Percentiles rank a stretch among this genome's conserved stretches.
Evolutionary conservation across 75 land plant species (phyloP).

Genomic region (Pinus tabuliformis): DNA sequence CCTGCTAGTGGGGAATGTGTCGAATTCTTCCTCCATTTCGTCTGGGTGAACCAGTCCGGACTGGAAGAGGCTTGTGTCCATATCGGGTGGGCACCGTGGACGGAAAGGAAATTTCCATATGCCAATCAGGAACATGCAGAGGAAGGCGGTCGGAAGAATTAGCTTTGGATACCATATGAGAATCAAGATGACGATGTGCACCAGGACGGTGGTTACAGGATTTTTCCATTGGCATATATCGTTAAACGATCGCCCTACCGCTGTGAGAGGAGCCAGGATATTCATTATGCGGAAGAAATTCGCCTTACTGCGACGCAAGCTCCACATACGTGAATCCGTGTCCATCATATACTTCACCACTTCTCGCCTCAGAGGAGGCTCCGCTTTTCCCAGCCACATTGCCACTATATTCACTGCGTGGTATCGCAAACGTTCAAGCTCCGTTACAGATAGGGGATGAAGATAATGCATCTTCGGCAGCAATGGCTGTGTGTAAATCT

Average conservation of each 20-base stretch:
- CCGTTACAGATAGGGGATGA: slow-evolving; percentile 20
- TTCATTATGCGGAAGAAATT: slow-evolving; percentile 27
- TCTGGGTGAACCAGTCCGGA: slow-evolving; percentile 40
- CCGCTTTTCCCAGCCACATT: slow-evolving; percentile 19
- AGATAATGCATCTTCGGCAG: slow-evolving; percentile 43
- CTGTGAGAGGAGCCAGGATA: slow-evolving; percentile 14
- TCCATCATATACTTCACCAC: slow-evolving; percentile 35
- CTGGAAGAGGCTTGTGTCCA: slow-evolving; percentile 51
- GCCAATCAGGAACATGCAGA: slow-evolving; percentile 54
- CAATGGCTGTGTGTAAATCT: slow-evolving; percentile 18
- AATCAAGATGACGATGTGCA: slow-evolving; percentile 44
- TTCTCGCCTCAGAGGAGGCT: slow-evolving; percentile 30
- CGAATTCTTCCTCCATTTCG: slow-evolving; percentile 46
- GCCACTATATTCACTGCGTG: slow-evolving; percentile 25
- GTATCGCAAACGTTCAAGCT: slow-evolving; percentile 21
- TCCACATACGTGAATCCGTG: slow-evolving; percentile 29
- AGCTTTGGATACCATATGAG: slow-evolving; percentile 54
- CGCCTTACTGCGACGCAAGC: slow-evolving; percentile 30
- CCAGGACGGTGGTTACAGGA: slow-evolving; percentile 52
- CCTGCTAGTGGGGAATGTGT: slow-evolving; percentile 36
- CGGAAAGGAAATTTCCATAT: slow-evolving; percentile 41
- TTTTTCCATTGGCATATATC: slow-evolving; percentile 55
- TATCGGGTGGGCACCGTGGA: slow-evolving; percentile 40
- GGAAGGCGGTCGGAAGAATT: slow-evolving; percentile 50
- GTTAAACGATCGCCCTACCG: slow-evolving; percentile 18